Evolutionary conservation across 2,329 filamentous ascomycete genomes (phyloP).

Genomic region (Calonectria pteridis): DNA sequence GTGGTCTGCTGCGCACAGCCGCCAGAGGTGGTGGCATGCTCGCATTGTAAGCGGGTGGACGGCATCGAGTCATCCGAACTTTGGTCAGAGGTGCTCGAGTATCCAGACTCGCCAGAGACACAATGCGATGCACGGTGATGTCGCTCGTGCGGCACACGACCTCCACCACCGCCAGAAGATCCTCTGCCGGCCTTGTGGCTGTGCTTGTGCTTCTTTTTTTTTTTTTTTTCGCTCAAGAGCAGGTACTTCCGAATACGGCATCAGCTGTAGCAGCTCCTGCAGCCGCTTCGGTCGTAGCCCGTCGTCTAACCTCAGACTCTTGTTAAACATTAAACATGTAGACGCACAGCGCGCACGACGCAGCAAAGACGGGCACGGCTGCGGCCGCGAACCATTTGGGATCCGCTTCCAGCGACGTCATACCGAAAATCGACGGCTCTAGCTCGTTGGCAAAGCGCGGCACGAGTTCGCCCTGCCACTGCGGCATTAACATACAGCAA

Average conservation of each 20-base stretch:
- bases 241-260: conserved; percentile 9
- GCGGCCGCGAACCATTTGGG: conserved; percentile 9
- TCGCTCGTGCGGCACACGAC: not conserved
- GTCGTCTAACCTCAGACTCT: conserved; percentile 6
- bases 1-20: not conserved
- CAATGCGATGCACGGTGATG: not conserved
- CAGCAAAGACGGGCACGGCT: conserved; percentile 2
- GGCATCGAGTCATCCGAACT: not conserved
- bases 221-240: not conserved
- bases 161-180: not conserved
- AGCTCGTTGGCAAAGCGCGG: not conserved
- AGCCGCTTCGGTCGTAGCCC: conserved; percentile 3
- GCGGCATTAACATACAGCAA: conserved; percentile 5
- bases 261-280: not conserved
- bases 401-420: conserved; percentile 19
- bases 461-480: not conserved
- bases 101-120: not conserved
- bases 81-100: not conserved
- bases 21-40: not conserved
- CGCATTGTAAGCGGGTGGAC: not conserved
- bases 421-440: conserved; percentile 20
- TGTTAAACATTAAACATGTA: conserved; percentile 19
- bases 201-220: not conserved
- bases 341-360: not conserved
- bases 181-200: not conserved